Evolutionary conservation across 495 filamentous ascomycete species (phyloP).

Genomic region (Thozetella sp.): DNA sequence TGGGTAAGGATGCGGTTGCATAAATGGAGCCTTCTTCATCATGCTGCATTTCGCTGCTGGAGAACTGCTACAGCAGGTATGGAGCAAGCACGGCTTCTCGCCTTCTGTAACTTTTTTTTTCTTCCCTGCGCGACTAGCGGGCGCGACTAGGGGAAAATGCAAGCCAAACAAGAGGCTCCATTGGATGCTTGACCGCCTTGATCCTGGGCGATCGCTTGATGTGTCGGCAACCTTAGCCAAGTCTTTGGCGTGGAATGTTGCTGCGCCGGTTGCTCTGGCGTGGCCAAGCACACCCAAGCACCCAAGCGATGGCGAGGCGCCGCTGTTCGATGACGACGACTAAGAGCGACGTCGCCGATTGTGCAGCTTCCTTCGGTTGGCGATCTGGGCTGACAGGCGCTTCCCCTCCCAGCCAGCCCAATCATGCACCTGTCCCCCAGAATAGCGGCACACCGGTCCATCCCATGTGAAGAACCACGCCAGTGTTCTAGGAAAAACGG

Average conservation of each 20-base stretch:
- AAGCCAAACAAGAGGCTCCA: not conserved
- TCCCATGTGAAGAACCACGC: not conserved
- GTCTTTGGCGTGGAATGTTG: not conserved
- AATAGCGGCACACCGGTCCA: not conserved
- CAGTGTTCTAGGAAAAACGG: too few species aligned
- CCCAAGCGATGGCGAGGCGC: not conserved
- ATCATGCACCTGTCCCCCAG: not conserved
- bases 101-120: not conserved
- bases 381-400: not conserved
- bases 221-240: too few species aligned
- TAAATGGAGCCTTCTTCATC: not conserved
- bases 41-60: not conserved
- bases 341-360: not conserved
- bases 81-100: not conserved
- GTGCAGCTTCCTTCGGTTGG: not conserved
- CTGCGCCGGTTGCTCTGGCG: not conserved
- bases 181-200: not conserved
- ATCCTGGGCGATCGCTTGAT: not conserved
- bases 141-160: not conserved
- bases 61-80: not conserved
- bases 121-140: not conserved
- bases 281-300: too few species aligned
- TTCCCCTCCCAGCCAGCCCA: not conserved
- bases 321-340: not conserved
- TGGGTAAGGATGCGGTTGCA: not conserved